phyloP scores from a whole-genome alignment of 139 green algal genomes.

The Chlamydomonas schloesseri region DNA sequence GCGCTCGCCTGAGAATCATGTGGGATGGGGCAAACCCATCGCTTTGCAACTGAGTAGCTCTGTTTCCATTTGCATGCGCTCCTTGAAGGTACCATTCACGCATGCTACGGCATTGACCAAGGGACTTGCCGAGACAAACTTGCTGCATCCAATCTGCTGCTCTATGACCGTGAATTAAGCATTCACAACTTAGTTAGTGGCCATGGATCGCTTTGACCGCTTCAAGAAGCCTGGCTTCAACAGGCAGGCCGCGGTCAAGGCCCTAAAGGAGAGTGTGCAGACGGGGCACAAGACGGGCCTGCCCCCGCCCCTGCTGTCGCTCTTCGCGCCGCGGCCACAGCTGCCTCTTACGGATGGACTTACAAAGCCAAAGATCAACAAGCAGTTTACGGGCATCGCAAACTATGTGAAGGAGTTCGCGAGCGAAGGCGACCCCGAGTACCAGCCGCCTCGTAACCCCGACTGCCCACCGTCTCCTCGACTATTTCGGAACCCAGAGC shows the following conservation, averaged over 20 bases:
- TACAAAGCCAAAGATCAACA: conserved; percentile 56
- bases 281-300: conserved; percentile 83
- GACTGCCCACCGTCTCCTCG: conserved; percentile 51
- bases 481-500: conserved; percentile 81
- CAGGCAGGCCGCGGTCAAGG: conserved; percentile 50
- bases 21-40: too few species aligned
- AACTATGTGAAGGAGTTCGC: conserved; percentile 78
- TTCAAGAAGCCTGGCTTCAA: conserved; percentile 46
- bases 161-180: too few species aligned
- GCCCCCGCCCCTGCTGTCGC: conserved; percentile 75
- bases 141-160: too few species aligned
- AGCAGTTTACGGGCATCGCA: conserved; percentile 74
- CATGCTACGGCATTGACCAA: too few species aligned
- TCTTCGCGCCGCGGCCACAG: conserved; percentile 74
- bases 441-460: conserved; percentile 71
- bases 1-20: too few species aligned
- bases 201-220: conserved; percentile 28
- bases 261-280: conserved; percentile 68
- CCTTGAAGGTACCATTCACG: too few species aligned
- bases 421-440: conserved; percentile 76
- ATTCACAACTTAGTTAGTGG: too few species aligned
- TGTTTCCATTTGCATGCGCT: too few species aligned
- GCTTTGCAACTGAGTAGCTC: too few species aligned
- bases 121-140: too few species aligned
- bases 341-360: conserved; percentile 37